Base-by-base conservation (phyloP, 1,284 basidiomycete genomes). In the Tilletia setariae region DNA sequence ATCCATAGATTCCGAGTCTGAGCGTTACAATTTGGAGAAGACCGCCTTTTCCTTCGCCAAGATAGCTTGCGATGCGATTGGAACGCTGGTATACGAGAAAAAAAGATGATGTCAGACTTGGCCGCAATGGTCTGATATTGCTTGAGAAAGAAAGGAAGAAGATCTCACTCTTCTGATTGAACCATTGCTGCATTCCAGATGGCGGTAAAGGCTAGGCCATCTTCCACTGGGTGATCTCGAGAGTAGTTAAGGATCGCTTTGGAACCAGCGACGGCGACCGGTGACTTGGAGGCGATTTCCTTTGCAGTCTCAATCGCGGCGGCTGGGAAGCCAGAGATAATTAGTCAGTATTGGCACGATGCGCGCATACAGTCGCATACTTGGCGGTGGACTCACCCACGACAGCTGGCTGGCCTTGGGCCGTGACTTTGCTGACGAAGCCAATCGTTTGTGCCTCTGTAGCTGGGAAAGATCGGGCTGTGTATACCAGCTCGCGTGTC, bases 401-500 rank as follows among this genome's bases (percentile, higher is more conserved):
- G 0, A 87, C 86, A 40, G 84, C 86, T 6, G 87, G 85, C 42
- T 87, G 84, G 0, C 89, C 87, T 0, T 92, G 92, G 3, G 85
- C 76, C 0, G 94, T 87, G 3, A 93, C 87, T 40, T 86, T 86
- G 40, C 91, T 92, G 9, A 96, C 85, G 61, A 96, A 86, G 0
- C 94, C 94, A 2, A 94, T 84, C 65, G 86, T 84, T 67, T 85
- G 84, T 0, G 93, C 94, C 78, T 93, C 92, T 0, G 79, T 76
- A 0, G 90, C 87, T 16, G 85, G 84, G 81, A 97, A 98, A 40
- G 85, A 83, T 6, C 91, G 86, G 0, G 88, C 90, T 0, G 92
- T 92, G 77, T 91, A 88, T 0, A 91, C 90, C 9, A 95, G 85
- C 83, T 97, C 94, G 65, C 88, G 85, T 0, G 89, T 85, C n/a